Evolutionary conservation across 106 monocot genomes (phyloP).

Genomic region (Dendrobium huoshanense): DNA sequence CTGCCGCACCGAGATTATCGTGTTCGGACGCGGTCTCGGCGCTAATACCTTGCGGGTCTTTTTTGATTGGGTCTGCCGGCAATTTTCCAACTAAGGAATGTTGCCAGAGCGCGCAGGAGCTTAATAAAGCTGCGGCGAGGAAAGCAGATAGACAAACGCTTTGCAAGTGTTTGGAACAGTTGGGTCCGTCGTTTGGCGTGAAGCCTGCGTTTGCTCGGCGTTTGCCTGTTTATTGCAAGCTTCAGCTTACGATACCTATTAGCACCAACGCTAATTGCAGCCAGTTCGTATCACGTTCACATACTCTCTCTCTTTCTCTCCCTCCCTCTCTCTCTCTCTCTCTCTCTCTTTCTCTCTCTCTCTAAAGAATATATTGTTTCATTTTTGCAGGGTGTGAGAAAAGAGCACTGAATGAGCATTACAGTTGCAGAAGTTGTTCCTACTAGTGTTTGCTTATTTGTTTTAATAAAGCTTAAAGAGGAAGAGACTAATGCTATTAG

Average conservation of each 20-base stretch:
- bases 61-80: conserved; percentile 34
- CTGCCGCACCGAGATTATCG: conserved; percentile 18
- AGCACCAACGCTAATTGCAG: conserved; percentile 45
- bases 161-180: conserved; percentile 51
- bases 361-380: too few relatives aligned
- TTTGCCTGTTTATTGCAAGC: conserved; percentile 46
- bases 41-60: conserved; percentile 64
- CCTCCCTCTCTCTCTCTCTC: too few relatives aligned
- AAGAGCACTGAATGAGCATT: too few relatives aligned
- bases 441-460: too few relatives aligned
- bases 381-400: too few relatives aligned
- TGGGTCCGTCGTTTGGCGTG: conserved; percentile 76
- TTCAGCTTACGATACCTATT: conserved; percentile 48
- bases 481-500: too few relatives aligned
- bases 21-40: conserved; percentile 66
- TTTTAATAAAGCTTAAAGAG: too few relatives aligned
- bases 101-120: conserved; percentile 49
- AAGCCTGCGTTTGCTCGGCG: conserved; percentile 25
- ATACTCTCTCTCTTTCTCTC: too few relatives aligned
- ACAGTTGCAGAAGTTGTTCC: too few relatives aligned
- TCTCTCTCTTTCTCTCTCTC: too few relatives aligned
- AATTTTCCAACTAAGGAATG: conserved; percentile 33
- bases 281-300: conserved; percentile 5
- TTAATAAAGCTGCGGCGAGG: conserved; percentile 35
- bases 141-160: conserved; percentile 21